These are phyloP conservation scores for Ogataea populi-albae DNA, from an alignment of 805 yeast genomes.

Conservation along the genomic window DNA sequence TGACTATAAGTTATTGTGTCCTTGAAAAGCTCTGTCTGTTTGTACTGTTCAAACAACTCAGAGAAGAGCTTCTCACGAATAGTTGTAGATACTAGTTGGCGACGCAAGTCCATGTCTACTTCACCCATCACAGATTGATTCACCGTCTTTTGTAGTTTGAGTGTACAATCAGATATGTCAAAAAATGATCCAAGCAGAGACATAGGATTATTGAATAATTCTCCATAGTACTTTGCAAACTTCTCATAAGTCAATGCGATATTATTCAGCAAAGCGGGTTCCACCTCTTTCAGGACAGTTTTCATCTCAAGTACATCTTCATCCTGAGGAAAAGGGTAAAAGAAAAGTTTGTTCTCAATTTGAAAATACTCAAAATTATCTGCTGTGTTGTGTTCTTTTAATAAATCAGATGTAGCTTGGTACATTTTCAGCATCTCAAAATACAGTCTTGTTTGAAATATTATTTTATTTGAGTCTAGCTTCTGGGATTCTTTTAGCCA, in stretches of 20 bases:
- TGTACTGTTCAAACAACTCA: constrained; percentile 2
- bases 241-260: background rate
- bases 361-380: background rate
- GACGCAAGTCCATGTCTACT: background rate
- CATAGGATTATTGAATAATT: background rate
- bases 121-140: background rate
- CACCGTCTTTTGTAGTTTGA: background rate
- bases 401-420: constrained; percentile 1
- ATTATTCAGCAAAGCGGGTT: background rate
- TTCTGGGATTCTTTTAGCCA: background rate
- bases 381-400: background rate
- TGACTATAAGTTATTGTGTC: no score
- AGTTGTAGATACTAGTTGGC: no score
- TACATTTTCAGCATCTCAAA: constrained; percentile 1
- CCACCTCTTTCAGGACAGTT: background rate
- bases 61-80: background rate
- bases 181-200: constrained; percentile 1
- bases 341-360: constrained; percentile 1
- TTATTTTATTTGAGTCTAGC: background rate
- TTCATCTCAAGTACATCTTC: background rate
- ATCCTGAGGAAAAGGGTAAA: constrained; percentile 1
- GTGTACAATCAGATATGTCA: background rate
- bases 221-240: background rate
- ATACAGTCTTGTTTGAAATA: background rate
- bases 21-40: background rate